Evolutionary conservation across 164 flowering plant genomes (phyloP), one percentile per base, ranked within the genome.

Genomic region (Nelumbo lutea): DNA sequence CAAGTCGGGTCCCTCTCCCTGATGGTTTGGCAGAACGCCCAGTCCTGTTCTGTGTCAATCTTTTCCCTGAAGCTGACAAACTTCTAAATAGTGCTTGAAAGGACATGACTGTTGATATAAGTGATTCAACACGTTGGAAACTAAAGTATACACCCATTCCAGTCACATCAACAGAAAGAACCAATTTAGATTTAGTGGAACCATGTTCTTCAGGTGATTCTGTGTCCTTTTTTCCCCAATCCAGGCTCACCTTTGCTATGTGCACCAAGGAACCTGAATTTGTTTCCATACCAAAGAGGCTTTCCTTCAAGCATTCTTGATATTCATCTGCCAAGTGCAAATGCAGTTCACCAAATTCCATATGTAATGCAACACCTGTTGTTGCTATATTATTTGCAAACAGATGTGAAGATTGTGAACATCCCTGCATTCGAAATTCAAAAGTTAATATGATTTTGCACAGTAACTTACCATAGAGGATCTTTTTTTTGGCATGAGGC

Each of bases 341-440:
- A 87, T 90, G 95, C 41, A 96, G 68, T 72, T 96, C 98, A 66
- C 96, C 98, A 72, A 96, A 85, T 77, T 96, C 99, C 85, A 83
- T 72, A 67, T 93, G 98, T 45, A 88, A 82, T 2, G 92, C 68
- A 68, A 85, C 82, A 69, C 93, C 93, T 42, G 73, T 73, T 74
- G 75, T 85, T 42, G 99, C 85, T 76, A 93, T 84, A 75, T 96
- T 90, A 77, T 96, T 96, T 58, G 98, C 98, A 82, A 84, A 89
- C 68, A 93, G 68, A 75, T 96, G 99, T 60, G 91, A 87, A 39
- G 99, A 93, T 75, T 96, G 99, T 53, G 97, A 91, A 75, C 95
- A 96, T 43, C 84, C 93, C 99, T 96, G 79, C 79, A 83, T 27
- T 61, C 42, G 62, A 15, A 64, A 56, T 52, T 42, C 9, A 53